Evolutionary conservation across 176 grass and related monocot species (phyloP).

Genomic region (barley (Hordeum vulgare)): MorexV3_pseudomolecules_assembly NC_058521.1:42952444-42952943

Average conservation of each 20-base stretch:
- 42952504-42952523: conserved; percentile 57
- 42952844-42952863: conserved; percentile 72
- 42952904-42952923: conserved; percentile 83
- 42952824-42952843: conserved; percentile 97
- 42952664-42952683: not conserved
- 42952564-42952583: not conserved
- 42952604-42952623: not conserved
- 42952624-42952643: not conserved
- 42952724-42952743: conserved; percentile 1
- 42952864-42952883: conserved; percentile 80
- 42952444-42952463: conserved; percentile 85
- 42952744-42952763: not conserved
- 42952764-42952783: conserved; percentile 11
- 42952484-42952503: conserved; percentile 88
- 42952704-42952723: not conserved
- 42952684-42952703: not conserved
- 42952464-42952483: conserved; percentile 65
- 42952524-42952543: not conserved
- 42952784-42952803: conserved; percentile 52
- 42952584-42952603: conserved; percentile 2
- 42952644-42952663: not conserved
- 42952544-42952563: not conserved
- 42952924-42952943: conserved; percentile 73
- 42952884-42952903: conserved; percentile 75
- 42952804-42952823: conserved; percentile 79